phyloP scores from a whole-genome alignment of 352 stramenopile species.

The Globisporangium paroecandrum region DNA sequence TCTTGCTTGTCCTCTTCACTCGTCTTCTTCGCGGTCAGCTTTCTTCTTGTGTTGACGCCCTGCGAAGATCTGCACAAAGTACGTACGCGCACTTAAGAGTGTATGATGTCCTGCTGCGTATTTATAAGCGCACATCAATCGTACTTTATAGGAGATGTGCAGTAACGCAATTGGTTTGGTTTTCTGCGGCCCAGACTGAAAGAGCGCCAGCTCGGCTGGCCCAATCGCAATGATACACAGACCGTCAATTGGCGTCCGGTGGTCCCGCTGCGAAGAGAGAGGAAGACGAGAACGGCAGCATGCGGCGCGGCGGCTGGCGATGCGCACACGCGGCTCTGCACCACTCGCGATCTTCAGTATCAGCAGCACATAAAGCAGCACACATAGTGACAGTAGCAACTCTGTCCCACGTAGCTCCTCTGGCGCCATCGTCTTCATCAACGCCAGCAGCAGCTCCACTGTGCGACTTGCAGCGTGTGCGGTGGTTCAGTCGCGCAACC shows the following conservation, averaged over 20 bases:
- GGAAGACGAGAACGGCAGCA: not conserved
- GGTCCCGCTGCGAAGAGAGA: not conserved
- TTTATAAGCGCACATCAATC: not conserved
- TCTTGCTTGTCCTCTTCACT: slow-evolving; percentile 12
- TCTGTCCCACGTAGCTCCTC: not conserved
- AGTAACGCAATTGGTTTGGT: not conserved
- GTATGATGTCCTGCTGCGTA: not conserved
- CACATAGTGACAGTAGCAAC: not conserved
- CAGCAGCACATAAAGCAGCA: not conserved
- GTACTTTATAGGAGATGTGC: not conserved
- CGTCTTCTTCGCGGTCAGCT: not conserved
- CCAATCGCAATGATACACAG: not conserved
- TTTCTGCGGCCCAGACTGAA: not conserved
- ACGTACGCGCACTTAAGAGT: slow-evolving; percentile 1
- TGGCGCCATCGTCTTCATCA: not conserved
- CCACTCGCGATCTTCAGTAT: not conserved
- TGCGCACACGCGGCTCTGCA: slow-evolving; percentile 8
- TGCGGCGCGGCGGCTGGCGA: slow-evolving; percentile 16
- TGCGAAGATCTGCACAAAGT: not conserved
- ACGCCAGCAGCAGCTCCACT: not conserved
- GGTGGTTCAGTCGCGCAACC: slow-evolving; percentile 17
- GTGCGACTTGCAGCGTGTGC: not conserved
- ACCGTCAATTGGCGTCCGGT: slow-evolving; percentile 1
- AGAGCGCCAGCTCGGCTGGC: not conserved
- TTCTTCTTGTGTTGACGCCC: not conserved